phyloP scores from a whole-genome alignment of 2,329 filamentous ascomycete species.

The Alternaria triticimaculans region DNA sequence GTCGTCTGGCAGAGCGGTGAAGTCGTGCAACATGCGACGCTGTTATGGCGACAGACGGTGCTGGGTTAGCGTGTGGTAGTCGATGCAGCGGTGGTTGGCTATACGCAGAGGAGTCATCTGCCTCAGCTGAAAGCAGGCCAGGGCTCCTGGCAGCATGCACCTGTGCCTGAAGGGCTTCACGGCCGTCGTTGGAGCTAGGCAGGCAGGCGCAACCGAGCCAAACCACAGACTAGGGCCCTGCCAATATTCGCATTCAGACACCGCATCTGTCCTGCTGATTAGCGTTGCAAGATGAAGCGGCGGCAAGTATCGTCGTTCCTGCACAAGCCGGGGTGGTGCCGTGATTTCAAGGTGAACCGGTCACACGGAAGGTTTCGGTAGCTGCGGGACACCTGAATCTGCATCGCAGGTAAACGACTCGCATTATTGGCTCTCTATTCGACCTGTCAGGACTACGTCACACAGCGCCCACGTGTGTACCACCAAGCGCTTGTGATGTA shows the following conservation, averaged over 20 bases:
- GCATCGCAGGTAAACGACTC: slow-evolving; percentile 3
- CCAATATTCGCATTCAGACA: slow-evolving; percentile 15
- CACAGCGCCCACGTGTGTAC: slow-evolving; percentile 2
- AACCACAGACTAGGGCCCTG: slow-evolving; percentile 5
- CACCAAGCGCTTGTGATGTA: slow-evolving; percentile 3
- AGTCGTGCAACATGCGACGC: slow-evolving; percentile 9
- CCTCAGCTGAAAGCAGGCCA: background rate
- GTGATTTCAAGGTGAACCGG: slow-evolving; percentile 13
- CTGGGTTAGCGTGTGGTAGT: slow-evolving; percentile 3
- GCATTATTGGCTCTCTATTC: slow-evolving; percentile 9
- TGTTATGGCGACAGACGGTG: background rate
- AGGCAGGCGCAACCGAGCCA: slow-evolving; percentile 10
- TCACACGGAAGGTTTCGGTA: slow-evolving; percentile 24
- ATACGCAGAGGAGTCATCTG: slow-evolving; percentile 17
- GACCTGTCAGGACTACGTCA: slow-evolving; percentile 22
- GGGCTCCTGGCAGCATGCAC: slow-evolving; percentile 2
- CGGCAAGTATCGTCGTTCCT: slow-evolving; percentile 6
- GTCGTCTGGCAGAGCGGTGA: slow-evolving; percentile 17
- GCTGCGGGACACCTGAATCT: slow-evolving; percentile 14
- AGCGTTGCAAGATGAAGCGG: slow-evolving; percentile 2
- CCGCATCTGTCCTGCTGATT: background rate
- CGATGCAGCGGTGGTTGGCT: slow-evolving; percentile 6
- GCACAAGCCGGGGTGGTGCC: slow-evolving; percentile 10
- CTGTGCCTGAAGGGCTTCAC: slow-evolving; percentile 4
- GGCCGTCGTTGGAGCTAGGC: slow-evolving; percentile 3